phyloP scores from a whole-genome alignment of 306 rosid genomes.

The Pyrus pyrifolia region DNA sequence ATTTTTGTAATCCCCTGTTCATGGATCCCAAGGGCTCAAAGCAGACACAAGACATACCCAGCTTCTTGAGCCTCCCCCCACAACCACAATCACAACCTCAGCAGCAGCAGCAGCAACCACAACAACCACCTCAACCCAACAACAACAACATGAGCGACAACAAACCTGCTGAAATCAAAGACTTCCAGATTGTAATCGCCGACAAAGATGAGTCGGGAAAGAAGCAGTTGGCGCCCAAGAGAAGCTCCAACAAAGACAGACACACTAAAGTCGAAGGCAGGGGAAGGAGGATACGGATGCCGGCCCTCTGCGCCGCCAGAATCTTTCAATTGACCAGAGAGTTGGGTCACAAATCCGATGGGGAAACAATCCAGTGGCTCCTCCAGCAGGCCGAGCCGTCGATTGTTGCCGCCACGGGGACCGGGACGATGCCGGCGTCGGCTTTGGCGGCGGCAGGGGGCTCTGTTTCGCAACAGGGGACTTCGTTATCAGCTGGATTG shows the following conservation, averaged over 20 bases:
- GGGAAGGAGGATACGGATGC: constrained; percentile 95
- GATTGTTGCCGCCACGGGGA: constrained; percentile 79
- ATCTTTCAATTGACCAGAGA: constrained; percentile 89
- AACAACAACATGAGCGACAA: constrained; percentile 20
- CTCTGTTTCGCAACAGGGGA: constrained; percentile 54
- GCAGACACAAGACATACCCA: constrained; percentile 49
- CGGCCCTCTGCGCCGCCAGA: constrained; percentile 89
- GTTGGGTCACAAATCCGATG: constrained; percentile 96
- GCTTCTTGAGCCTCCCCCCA: constrained; percentile 53
- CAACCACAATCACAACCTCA: constrained; percentile 8
- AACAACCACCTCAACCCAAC: constrained; percentile 7
- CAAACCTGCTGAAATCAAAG: constrained; percentile 62
- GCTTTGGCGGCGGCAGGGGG: constrained; percentile 66
- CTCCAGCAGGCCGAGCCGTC: constrained; percentile 90
- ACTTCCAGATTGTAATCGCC: constrained; percentile 62
- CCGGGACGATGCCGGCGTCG: constrained; percentile 89
- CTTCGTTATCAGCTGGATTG: constrained; percentile 61
- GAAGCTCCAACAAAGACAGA: constrained; percentile 86
- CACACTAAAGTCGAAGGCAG: constrained; percentile 97
- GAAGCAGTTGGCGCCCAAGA: constrained; percentile 79
- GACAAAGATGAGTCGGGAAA: constrained; percentile 53
- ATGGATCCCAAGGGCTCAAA: constrained; percentile 97
- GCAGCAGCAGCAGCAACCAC: background rate
- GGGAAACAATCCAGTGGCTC: constrained; percentile 97
- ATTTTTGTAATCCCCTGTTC: constrained; percentile 31